phyloP scores from a whole-genome alignment of 2,329 filamentous ascomycete species.

The Cadophora gregata region DNA sequence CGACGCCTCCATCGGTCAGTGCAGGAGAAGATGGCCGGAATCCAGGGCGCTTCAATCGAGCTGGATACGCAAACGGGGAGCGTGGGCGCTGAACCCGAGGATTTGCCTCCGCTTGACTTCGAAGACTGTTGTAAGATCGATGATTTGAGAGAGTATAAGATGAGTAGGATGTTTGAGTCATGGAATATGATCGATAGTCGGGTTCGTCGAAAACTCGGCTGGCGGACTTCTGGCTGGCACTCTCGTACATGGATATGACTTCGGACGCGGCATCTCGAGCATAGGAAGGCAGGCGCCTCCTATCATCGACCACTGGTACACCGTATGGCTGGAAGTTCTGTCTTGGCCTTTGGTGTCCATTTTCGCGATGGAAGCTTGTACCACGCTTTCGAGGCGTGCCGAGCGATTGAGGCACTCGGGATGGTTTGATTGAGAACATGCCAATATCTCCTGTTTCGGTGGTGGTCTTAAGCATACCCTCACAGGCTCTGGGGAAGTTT shows the following conservation, averaged over 20 bases:
- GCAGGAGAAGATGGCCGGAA: slow-evolving; percentile 45
- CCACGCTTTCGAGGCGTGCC: slow-evolving; percentile 36
- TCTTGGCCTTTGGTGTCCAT: slow-evolving; percentile 30
- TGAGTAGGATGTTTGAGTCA: slow-evolving; percentile 53
- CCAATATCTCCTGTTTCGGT: slow-evolving; percentile 71
- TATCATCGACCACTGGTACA: slow-evolving; percentile 48
- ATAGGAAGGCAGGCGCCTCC: slow-evolving; percentile 54
- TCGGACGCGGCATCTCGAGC: slow-evolving; percentile 57
- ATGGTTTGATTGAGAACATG: slow-evolving; percentile 60
- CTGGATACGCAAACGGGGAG: slow-evolving; percentile 64
- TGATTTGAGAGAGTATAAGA: slow-evolving; percentile 51
- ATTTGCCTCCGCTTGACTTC: slow-evolving; percentile 52
- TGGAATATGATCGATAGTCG: slow-evolving; percentile 58
- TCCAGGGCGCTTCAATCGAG: slow-evolving; percentile 60
- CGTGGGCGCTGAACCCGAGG: slow-evolving; percentile 56
- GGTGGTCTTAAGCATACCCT: slow-evolving; percentile 69
- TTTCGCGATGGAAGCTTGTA: slow-evolving; percentile 27
- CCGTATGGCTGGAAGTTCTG: slow-evolving; percentile 38
- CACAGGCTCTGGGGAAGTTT: slow-evolving; percentile 59
- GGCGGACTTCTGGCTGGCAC: slow-evolving; percentile 54
- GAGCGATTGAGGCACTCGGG: slow-evolving; percentile 39
- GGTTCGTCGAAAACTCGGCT: slow-evolving; percentile 51
- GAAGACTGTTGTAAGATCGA: slow-evolving; percentile 54
- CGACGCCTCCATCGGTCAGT: slow-evolving; percentile 42
- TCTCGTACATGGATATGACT: slow-evolving; percentile 61